Percentiles rank a stretch among this genome's conserved stretches.
These are phyloP conservation scores for Sphaerulina vaccinii DNA, from an alignment of 2,329 filamentous ascomycete genomes.

Conservation along the genomic window DNA sequence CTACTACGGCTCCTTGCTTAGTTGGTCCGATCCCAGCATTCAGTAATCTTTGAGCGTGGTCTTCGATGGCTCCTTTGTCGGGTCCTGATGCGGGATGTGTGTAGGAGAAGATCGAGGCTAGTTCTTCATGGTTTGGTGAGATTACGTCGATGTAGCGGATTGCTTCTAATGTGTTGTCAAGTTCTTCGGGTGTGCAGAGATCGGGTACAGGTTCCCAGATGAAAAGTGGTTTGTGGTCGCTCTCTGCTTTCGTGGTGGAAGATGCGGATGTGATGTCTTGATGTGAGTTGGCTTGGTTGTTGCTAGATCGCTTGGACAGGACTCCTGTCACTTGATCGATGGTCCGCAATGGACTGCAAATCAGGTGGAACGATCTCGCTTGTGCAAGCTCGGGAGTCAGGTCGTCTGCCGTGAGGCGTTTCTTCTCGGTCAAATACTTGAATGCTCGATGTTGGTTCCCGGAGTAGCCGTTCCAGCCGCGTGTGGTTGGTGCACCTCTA, in stretches of 20 bases:
- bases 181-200: slow-evolving; percentile 69
- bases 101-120: slow-evolving; percentile 77
- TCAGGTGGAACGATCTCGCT: slow-evolving; percentile 79
- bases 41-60: slow-evolving; percentile 37
- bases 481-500: slow-evolving; percentile 73
- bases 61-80: slow-evolving; percentile 40
- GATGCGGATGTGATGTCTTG: too few species aligned
- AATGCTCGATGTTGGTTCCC: slow-evolving; percentile 59
- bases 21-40: slow-evolving; percentile 33
- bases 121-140: slow-evolving; percentile 82
- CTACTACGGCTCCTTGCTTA: slow-evolving; percentile 57
- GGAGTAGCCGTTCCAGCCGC: slow-evolving; percentile 89
- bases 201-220: slow-evolving; percentile 97
- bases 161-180: slow-evolving; percentile 54
- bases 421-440: slow-evolving; percentile 82
- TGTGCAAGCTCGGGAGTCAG: slow-evolving; percentile 65
- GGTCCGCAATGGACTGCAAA: slow-evolving; percentile 77
- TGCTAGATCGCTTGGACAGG: slow-evolving; percentile 34
- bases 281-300: too few species aligned
- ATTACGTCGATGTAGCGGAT: slow-evolving; percentile 58
- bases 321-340: slow-evolving; percentile 74
- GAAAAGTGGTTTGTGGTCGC: slow-evolving; percentile 59
- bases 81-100: slow-evolving; percentile 17
- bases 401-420: slow-evolving; percentile 72
- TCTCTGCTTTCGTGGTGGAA: too few species aligned